Evolutionary conservation across 495 filamentous ascomycete genomes (phyloP).

Genomic region (Penicillium dipodomyicola): DNA sequence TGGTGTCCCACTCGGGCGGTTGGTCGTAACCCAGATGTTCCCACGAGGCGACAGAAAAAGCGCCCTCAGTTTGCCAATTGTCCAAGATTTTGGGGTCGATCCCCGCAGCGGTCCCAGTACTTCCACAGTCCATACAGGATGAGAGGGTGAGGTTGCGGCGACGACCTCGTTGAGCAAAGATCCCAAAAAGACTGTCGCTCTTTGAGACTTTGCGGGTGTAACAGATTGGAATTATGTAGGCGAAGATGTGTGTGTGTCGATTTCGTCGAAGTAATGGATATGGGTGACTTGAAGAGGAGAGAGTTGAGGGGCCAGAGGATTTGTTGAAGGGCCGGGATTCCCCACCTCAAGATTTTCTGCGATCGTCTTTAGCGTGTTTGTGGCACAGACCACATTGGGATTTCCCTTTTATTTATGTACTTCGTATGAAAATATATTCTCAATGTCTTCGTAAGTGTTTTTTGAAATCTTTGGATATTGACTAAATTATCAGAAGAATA

Average conservation of each 20-base stretch:
- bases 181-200: conserved; percentile 21
- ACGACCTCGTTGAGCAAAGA: conserved; percentile 22
- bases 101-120: conserved; percentile 43
- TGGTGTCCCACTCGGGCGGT: conserved; percentile 45
- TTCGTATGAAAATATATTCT: neutral
- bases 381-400: conserved; percentile 6
- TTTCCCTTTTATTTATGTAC: neutral
- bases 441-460: no score
- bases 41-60: conserved; percentile 42
- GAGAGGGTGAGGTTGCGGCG: conserved; percentile 14
- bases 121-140: conserved; percentile 50
- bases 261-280: neutral
- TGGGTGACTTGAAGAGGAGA: conserved; percentile 6
- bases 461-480: no score
- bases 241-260: neutral
- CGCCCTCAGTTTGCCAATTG: conserved; percentile 43
- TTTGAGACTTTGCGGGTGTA: conserved; percentile 18
- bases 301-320: conserved; percentile 3
- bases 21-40: conserved; percentile 43
- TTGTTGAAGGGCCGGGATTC: conserved; percentile 21
- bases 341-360: conserved; percentile 18
- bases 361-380: conserved; percentile 8
- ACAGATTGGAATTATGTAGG: neutral
- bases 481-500: no score
- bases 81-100: conserved; percentile 51